phyloP scores from a whole-genome alignment of 2,329 filamentous ascomycete genomes.

The Epichloe amarillans region DNA sequence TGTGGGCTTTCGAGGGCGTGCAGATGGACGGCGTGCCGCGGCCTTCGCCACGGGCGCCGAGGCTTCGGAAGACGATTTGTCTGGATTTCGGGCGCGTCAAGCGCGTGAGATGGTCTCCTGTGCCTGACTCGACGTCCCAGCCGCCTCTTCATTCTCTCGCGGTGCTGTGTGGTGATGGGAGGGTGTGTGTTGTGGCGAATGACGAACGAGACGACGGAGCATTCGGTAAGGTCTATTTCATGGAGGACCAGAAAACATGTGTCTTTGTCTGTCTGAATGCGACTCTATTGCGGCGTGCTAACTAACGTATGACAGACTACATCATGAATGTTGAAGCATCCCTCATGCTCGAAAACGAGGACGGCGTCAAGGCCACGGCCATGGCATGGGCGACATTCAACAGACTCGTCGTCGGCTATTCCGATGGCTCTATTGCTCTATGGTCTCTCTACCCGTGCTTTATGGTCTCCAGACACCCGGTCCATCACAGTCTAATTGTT shows the following conservation, averaged over 20 bases:
- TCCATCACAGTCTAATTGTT: constrained; percentile 40
- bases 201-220: constrained; percentile 14
- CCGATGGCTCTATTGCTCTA: constrained; percentile 40
- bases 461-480: constrained; percentile 36
- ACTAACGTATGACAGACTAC: neutral
- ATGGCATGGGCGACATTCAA: constrained; percentile 44
- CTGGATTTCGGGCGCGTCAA: constrained; percentile 37
- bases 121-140: constrained; percentile 16
- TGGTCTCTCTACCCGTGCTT: constrained; percentile 40
- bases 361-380: constrained; percentile 34
- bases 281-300: constrained; percentile 6
- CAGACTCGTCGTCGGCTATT: constrained; percentile 40
- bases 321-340: constrained; percentile 15
- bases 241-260: no score
- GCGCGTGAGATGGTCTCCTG: constrained; percentile 32
- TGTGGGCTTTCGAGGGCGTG: constrained; percentile 34
- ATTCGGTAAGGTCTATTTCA: constrained; percentile 25
- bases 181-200: constrained; percentile 32
- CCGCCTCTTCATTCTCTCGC: constrained; percentile 34
- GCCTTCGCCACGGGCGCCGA: constrained; percentile 23
- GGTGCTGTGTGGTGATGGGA: constrained; percentile 37
- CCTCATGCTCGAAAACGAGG: constrained; percentile 32
- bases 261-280: no score
- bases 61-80: constrained; percentile 30
- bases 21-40: constrained; percentile 17